Evolutionary conservation across 805 yeast genomes (phyloP).

Genomic region (Brettanomyces naardenensis): DNA sequence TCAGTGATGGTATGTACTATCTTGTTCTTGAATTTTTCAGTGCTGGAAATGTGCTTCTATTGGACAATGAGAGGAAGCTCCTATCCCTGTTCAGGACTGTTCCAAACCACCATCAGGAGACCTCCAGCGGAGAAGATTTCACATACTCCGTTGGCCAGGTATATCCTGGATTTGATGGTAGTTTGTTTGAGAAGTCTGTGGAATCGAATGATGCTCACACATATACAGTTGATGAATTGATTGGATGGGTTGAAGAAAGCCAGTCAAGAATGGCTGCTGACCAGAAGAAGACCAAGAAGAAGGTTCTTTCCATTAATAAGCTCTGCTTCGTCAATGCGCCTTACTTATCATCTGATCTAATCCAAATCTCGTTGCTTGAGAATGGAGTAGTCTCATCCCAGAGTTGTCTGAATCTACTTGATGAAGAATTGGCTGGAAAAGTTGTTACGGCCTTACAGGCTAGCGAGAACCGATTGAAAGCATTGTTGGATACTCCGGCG

Average conservation of each 20-base stretch:
- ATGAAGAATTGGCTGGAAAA: slow-evolving; percentile 19
- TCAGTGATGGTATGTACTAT: slow-evolving; percentile 73
- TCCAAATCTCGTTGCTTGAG: slow-evolving; percentile 47
- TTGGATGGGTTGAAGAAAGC: slow-evolving; percentile 32
- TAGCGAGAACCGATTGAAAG: slow-evolving; percentile 37
- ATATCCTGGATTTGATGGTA: slow-evolving; percentile 53
- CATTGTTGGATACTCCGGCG: slow-evolving; percentile 27
- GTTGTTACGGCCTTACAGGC: slow-evolving; percentile 36
- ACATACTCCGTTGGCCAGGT: slow-evolving; percentile 68
- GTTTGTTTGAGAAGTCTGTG: slow-evolving; percentile 28
- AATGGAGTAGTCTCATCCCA: slow-evolving; percentile 35
- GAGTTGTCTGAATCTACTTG: slow-evolving; percentile 24
- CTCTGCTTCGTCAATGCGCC: slow-evolving; percentile 60
- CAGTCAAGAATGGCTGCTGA: slow-evolving; percentile 15
- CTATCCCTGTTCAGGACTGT: slow-evolving; percentile 73
- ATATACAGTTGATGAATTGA: slow-evolving; percentile 26
- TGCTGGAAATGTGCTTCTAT: slow-evolving; percentile 81
- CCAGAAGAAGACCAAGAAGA: slow-evolving; percentile 29
- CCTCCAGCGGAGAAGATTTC: slow-evolving; percentile 35
- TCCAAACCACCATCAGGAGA: slow-evolving; percentile 43
- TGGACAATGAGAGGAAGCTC: slow-evolving; percentile 63
- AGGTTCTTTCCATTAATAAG: slow-evolving; percentile 58
- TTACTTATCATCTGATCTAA: slow-evolving; percentile 70
- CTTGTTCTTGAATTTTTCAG: slow-evolving; percentile 88
- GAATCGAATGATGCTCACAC: slow-evolving; percentile 2